Percentiles rank a stretch among this genome's conserved stretches.
Conservation (phyloP, 257 asterid genomes). For the Nicotiana attenuata region DNA sequence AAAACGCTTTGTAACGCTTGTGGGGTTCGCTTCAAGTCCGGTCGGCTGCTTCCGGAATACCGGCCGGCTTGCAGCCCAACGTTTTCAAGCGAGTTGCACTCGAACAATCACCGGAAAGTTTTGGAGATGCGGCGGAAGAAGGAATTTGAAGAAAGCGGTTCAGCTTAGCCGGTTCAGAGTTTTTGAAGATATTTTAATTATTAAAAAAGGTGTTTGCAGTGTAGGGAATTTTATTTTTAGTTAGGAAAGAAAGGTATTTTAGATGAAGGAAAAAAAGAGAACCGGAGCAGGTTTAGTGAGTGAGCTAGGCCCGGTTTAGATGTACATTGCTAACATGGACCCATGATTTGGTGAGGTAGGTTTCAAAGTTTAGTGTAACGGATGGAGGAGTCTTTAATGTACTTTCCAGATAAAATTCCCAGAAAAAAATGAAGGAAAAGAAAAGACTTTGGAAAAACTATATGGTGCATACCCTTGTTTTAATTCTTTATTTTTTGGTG, state of each 20-base stretch:
- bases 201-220: neutral
- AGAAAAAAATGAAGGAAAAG: too few relatives aligned
- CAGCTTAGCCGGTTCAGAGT: slow-evolving; percentile 49
- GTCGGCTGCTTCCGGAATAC: slow-evolving; percentile 84
- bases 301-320: slow-evolving; percentile 37
- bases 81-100: slow-evolving; percentile 64
- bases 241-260: neutral
- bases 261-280: neutral
- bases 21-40: slow-evolving; percentile 90
- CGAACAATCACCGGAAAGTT: slow-evolving; percentile 88
- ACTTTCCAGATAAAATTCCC: slow-evolving; percentile 9
- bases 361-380: slow-evolving; percentile 33
- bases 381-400: slow-evolving; percentile 41
- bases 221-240: neutral
- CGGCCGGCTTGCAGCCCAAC: slow-evolving; percentile 98
- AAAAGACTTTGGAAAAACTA: neutral
- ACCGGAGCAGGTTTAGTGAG: slow-evolving; percentile 6
- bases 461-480: neutral
- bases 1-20: slow-evolving; percentile 97
- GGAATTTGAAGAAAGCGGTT: slow-evolving; percentile 33
- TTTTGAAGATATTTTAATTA: slow-evolving; percentile 31
- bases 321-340: slow-evolving; percentile 41
- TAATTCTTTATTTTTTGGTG: neutral
- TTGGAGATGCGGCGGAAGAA: slow-evolving; percentile 85
- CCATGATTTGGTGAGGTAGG: slow-evolving; percentile 51